phyloP scores from a whole-genome alignment of 257 asterid genomes.

The Solanum infundibuliforme region DNA sequence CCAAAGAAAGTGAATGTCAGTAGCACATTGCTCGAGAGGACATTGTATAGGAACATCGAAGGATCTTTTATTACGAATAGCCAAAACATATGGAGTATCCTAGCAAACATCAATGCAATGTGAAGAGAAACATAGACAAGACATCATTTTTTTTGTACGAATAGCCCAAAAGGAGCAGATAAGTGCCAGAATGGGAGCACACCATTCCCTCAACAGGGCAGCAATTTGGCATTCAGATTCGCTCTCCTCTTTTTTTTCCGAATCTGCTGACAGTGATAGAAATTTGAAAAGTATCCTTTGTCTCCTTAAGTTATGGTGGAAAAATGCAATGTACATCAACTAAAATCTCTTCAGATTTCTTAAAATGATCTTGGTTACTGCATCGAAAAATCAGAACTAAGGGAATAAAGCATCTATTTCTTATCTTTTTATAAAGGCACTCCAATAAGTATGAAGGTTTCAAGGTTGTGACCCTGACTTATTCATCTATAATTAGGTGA shows the following conservation, averaged over 20 bases:
- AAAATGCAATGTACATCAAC: background rate
- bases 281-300: background rate
- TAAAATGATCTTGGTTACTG: background rate
- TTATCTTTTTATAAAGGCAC: background rate
- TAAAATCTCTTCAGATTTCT: background rate
- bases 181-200: background rate
- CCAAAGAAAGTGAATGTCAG: background rate
- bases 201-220: background rate
- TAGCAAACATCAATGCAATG: background rate
- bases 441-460: background rate
- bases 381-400: background rate
- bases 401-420: background rate
- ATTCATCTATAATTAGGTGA: background rate
- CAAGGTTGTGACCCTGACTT: background rate
- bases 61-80: background rate
- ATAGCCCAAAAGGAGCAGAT: background rate
- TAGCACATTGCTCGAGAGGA: background rate
- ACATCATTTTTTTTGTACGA: background rate
- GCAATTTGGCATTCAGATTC: background rate
- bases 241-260: background rate
- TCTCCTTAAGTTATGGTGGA: background rate
- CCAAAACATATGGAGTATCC: background rate
- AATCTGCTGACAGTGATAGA: background rate
- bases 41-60: background rate
- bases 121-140: background rate